Percentiles rank a stretch among this genome's conserved stretches.
Conservation (phyloP, 1,284 basidiomycete species). For the Polyporus tsugae region DNA sequence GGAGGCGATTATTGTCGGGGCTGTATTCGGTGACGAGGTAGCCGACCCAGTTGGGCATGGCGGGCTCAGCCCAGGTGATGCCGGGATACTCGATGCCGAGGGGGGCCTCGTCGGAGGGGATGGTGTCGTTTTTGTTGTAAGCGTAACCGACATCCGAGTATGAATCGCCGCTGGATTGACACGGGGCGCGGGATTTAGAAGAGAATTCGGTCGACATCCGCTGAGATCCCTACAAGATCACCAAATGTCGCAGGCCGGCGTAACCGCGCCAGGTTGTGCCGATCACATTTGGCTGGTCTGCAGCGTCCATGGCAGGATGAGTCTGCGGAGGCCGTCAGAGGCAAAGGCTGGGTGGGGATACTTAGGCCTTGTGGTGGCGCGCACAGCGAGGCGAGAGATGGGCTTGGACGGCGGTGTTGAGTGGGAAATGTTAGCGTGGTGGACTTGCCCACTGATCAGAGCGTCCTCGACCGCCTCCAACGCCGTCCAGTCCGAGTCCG, state of each 20-base stretch:
- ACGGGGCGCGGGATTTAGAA: slow-evolving; percentile 14
- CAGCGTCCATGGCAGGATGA: slow-evolving; percentile 3
- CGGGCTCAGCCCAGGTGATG: slow-evolving; percentile 51
- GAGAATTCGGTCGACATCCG: slow-evolving; percentile 9
- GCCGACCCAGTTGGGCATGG: slow-evolving; percentile 62
- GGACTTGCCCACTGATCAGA: too few relatives aligned
- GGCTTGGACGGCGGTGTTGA: not conserved
- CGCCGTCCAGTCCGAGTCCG: too few relatives aligned
- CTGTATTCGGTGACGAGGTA: slow-evolving; percentile 56
- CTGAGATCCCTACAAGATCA: slow-evolving; percentile 51
- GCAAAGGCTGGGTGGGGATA: not conserved
- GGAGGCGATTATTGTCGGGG: slow-evolving; percentile 43
- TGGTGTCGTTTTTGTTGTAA: slow-evolving; percentile 17
- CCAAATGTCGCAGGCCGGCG: slow-evolving; percentile 44
- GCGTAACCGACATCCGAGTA: slow-evolving; percentile 54
- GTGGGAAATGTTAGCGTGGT: not conserved
- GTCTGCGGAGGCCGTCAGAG: not conserved
- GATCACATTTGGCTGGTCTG: slow-evolving; percentile 18
- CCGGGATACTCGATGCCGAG: slow-evolving; percentile 57
- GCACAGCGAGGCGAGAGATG: not conserved
- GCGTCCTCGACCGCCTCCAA: too few relatives aligned
- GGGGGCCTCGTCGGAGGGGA: slow-evolving; percentile 51
- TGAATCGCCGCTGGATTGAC: slow-evolving; percentile 55
- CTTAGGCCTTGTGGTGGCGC: not conserved
- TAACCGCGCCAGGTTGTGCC: slow-evolving; percentile 50